A percentile compares a stretch with the other conserved stretches of the same genome.
These are phyloP conservation scores for Dinochytrium kinnereticum DNA, from an alignment of 371 early-diverging fungal genomes.

Conservation along the genomic window DNA sequence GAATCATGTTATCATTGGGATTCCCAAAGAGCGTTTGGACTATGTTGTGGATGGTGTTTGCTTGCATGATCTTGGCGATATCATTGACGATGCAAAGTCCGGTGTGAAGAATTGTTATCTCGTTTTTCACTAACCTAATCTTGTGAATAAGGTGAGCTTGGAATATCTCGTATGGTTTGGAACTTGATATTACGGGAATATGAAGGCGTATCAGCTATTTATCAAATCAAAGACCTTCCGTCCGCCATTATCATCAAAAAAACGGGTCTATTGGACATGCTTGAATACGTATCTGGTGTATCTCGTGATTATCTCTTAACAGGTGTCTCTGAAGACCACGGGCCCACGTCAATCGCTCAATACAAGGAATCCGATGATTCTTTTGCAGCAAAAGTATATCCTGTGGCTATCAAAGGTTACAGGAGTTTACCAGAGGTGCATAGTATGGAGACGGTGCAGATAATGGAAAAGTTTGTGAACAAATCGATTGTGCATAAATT, in stretches of 20 bases:
- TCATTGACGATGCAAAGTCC: slow-evolving; percentile 18
- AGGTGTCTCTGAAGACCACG: neutral
- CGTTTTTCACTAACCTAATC: neutral
- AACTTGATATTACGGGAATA: neutral
- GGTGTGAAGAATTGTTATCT: neutral
- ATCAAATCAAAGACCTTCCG: neutral
- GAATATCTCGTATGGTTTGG: neutral
- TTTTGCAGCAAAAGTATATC: neutral
- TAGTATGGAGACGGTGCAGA: neutral
- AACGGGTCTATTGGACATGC: neutral
- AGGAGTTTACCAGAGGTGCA: neutral
- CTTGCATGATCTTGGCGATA: neutral
- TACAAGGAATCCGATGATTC: neutral
- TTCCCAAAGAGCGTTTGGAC: neutral
- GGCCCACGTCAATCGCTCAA: neutral
- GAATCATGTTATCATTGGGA: slow-evolving; percentile 2
- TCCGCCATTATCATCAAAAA: neutral
- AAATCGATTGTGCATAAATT: slow-evolving; percentile 1
- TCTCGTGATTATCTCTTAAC: neutral
- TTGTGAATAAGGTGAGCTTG: slow-evolving; percentile 10
- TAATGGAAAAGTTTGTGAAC: slow-evolving; percentile 12
- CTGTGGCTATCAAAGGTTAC: neutral
- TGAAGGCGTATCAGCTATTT: neutral
- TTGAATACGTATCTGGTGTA: neutral
- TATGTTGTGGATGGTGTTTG: slow-evolving; percentile 7